phyloP scores from a whole-genome alignment of 768 basidiomycete species.

The Hemileccinum rubropunctum region DNA sequence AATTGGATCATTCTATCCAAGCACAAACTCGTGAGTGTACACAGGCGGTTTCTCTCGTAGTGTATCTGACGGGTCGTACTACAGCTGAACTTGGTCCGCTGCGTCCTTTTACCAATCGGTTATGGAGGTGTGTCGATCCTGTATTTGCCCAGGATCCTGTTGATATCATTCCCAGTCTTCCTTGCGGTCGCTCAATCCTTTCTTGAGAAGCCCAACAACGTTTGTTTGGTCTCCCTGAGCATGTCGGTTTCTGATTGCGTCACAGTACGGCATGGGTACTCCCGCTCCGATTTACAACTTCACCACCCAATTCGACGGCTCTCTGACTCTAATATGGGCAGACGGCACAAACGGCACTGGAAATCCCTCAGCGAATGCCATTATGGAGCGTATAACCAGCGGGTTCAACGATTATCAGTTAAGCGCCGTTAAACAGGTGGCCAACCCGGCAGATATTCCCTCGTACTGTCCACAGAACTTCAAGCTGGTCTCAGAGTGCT shows the following conservation, averaged over 20 bases:
- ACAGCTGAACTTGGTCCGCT: slow-evolving; percentile 61
- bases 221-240: slow-evolving; percentile 28
- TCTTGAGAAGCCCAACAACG: slow-evolving; percentile 55
- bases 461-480: slow-evolving; percentile 70
- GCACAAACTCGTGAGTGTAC: slow-evolving; percentile 54
- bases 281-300: slow-evolving; percentile 50
- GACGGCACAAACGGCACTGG: slow-evolving; percentile 60
- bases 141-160: background rate
- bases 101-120: slow-evolving; percentile 60
- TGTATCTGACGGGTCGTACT: background rate
- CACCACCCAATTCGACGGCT: slow-evolving; percentile 49
- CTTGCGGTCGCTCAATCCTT: slow-evolving; percentile 63
- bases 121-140: slow-evolving; percentile 42
- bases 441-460: slow-evolving; percentile 48
- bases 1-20: slow-evolving; percentile 72
- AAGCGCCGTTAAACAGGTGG: slow-evolving; percentile 47
- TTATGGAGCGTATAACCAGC: slow-evolving; percentile 59
- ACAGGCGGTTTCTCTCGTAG: background rate
- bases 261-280: slow-evolving; percentile 62
- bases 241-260: background rate
- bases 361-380: slow-evolving; percentile 50
- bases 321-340: slow-evolving; percentile 59
- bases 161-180: slow-evolving; percentile 38
- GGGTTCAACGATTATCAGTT: slow-evolving; percentile 50
- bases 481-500: slow-evolving; percentile 66